A percentile compares a stretch with the other conserved stretches of the same genome.
These are phyloP conservation scores for Lomentospora prolificans DNA, from an alignment of 2,329 filamentous ascomycete species.

Conservation along the genomic window DNA sequence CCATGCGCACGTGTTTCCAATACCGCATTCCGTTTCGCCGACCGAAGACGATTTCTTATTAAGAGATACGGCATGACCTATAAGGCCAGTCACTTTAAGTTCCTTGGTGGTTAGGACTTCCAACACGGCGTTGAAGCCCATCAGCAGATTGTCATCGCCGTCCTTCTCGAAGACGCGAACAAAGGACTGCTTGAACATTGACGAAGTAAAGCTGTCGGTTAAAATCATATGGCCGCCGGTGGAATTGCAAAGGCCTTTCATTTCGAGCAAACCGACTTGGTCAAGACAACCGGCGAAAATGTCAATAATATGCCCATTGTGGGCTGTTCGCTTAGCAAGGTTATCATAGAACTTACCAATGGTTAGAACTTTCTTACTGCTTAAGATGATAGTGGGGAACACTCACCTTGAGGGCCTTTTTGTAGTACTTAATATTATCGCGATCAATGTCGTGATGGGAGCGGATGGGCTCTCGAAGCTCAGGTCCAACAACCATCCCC, in stretches of 20 bases:
- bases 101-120: conserved; percentile 97
- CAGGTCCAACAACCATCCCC: conserved; percentile 91
- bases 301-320: conserved; percentile 95
- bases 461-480: conserved; percentile 90
- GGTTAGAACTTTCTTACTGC: conserved; percentile 16
- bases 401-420: conserved; percentile 87
- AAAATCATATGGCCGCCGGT: conserved; percentile 97
- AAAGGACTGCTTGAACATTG: conserved; percentile 99
- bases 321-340: conserved; percentile 84
- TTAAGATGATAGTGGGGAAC: neutral
- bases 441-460: conserved; percentile 98
- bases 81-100: conserved; percentile 92
- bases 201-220: conserved; percentile 96
- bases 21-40: conserved; percentile 94
- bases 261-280: conserved; percentile 92
- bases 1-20: conserved; percentile 97
- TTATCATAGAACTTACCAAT: conserved; percentile 73
- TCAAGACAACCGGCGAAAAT: conserved; percentile 97
- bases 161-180: conserved; percentile 96
- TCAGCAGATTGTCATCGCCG: conserved; percentile 82
- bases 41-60: conserved; percentile 98
- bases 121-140: conserved; percentile 96
- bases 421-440: conserved; percentile 99
- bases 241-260: conserved; percentile 94
- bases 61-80: conserved; percentile 89